Evolutionary conservation across 441 rosid species (phyloP).

Genomic region (Bruguiera hainesii): DNA sequence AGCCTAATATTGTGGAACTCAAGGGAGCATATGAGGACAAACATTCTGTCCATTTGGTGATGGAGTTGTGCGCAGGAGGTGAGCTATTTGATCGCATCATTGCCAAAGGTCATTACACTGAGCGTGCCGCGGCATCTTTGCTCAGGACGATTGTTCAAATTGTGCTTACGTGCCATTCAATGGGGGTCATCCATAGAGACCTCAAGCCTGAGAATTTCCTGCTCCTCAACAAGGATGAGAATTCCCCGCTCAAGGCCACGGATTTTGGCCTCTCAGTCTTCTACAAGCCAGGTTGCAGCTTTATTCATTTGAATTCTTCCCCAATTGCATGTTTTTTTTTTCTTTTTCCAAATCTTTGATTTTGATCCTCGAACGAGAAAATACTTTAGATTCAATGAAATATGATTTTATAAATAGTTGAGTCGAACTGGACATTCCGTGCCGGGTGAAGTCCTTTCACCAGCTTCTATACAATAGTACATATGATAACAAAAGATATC

Average conservation of each 20-base stretch:
- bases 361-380: not conserved
- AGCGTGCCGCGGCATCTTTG: conserved; percentile 34
- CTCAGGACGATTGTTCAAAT: conserved; percentile 33
- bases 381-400: not conserved
- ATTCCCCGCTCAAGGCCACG: conserved; percentile 34
- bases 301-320: not conserved
- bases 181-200: conserved; percentile 37
- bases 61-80: conserved; percentile 40
- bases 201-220: conserved; percentile 40
- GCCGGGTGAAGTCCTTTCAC: not conserved
- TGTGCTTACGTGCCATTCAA: conserved; percentile 31
- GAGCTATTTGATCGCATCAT: conserved; percentile 37
- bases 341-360: not conserved
- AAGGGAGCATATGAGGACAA: conserved; percentile 38
- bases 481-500: not conserved
- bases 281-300: conserved; percentile 30
- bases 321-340: not conserved
- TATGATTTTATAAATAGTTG: not conserved
- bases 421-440: no score
- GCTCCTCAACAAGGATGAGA: conserved; percentile 29
- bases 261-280: conserved; percentile 38
- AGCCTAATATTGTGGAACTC: conserved; percentile 34
- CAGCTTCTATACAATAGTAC: not conserved
- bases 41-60: conserved; percentile 36
- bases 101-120: conserved; percentile 34